Conservation (phyloP, 2,329 filamentous ascomycete species). For the Alternaria dauci region DNA sequence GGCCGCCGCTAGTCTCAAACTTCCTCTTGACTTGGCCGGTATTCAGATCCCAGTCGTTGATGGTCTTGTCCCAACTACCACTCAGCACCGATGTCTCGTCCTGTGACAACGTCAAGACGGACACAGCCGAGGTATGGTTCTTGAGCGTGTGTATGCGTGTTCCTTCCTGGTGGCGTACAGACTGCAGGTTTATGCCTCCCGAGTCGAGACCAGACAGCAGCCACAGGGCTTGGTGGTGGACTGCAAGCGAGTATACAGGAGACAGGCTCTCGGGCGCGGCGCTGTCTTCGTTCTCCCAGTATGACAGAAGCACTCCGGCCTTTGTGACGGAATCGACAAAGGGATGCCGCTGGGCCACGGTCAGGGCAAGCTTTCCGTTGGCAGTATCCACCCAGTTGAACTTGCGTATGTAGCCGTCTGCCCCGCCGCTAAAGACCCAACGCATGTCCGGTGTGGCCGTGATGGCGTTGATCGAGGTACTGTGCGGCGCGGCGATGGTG, state of each 20-base stretch:
- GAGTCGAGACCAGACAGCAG: conserved; percentile 88
- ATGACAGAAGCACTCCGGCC: conserved; percentile 90
- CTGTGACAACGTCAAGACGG: conserved; percentile 79
- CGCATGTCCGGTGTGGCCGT: conserved; percentile 92
- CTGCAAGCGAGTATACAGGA: conserved; percentile 91
- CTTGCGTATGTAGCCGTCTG: conserved; percentile 95
- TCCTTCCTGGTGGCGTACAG: conserved; percentile 92
- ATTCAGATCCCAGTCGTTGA: conserved; percentile 95
- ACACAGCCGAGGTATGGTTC: conserved; percentile 90
- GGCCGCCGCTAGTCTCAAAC: conserved; percentile 79
- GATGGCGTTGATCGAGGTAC: conserved; percentile 93
- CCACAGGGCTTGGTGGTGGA: conserved; percentile 91
- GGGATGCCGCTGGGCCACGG: conserved; percentile 92
- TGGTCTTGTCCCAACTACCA: conserved; percentile 94
- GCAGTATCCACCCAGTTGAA: conserved; percentile 96
- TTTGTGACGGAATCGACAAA: conserved; percentile 98
- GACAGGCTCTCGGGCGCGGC: conserved; percentile 70
- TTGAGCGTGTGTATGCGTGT: conserved; percentile 84
- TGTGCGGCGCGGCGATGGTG: conserved; percentile 94
- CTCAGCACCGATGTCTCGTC: conserved; percentile 90
- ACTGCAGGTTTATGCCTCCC: conserved; percentile 91
- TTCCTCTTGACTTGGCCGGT: conserved; percentile 77
- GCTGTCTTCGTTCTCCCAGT: conserved; percentile 97
- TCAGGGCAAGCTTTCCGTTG: conserved; percentile 91
- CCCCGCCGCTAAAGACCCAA: conserved; percentile 93